Base-by-base conservation (phyloP, 2,329 filamentous ascomycete species). In the Penicillium freii region DNA sequence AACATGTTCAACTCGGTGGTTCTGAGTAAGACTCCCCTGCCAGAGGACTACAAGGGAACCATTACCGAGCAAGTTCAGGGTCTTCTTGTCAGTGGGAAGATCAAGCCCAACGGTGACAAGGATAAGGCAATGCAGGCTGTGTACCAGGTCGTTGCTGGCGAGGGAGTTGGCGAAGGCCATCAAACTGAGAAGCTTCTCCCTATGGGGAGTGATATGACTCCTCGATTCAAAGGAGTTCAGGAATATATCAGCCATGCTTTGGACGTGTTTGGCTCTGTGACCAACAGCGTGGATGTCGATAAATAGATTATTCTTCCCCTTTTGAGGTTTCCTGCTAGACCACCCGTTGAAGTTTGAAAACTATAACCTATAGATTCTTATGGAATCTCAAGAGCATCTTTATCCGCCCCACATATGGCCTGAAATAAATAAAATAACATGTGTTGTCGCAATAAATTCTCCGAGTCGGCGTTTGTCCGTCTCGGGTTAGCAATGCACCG, bases 401-500 rank as follows among this genome's bases (percentile, higher is more conserved):
- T 7, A n/a, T 29, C 34, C 19, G 13, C 8, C 11, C 21, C 31
- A 25, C 15, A 33, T 17, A 17, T n/a, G 25, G 15, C 19, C 9
- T 10, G 31, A 10, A 3, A 13, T 19, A 13, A 23, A 13, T 13
- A 10, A 25, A 36, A 25, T 15, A 29, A 6, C 29, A 50, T 49
- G 11, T 43, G 52, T 29, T 17, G 25, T 29, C 11, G 21, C 33
- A 34, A 49, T 10, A 27, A 38, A 45, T 51, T 51, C 23, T 45
- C 46, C 50, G 39, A 44, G 11, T 27, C 40, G 39, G 21, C 31
- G 23, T 31, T 44, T 51, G 25, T 57, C 48, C 50, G 60, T 43
- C 34, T 72, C 69, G 70, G 71, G 65, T 36, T 47, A 72, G 61
- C 57, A 66, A 69, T 71, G 57, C 61, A 61, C 71, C 71, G 70